Evolutionary conservation across 2,329 filamentous ascomycete species (phyloP).

Genomic region (Neurospora sp.): DNA sequence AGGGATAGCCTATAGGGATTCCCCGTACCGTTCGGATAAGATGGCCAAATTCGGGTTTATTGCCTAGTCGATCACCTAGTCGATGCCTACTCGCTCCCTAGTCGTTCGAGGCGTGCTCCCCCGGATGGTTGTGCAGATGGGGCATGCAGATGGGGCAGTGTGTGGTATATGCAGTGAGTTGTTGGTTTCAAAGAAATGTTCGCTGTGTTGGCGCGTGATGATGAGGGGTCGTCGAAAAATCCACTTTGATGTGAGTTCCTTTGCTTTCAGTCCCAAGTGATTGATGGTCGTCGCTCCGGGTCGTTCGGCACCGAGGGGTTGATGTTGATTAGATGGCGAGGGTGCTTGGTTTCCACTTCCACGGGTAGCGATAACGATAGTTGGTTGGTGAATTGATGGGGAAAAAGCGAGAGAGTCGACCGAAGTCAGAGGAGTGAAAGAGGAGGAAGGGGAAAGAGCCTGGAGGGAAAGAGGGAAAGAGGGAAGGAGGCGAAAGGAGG

Average conservation of each 20-base stretch:
- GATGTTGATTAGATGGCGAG: neutral
- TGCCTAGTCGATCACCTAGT: neutral
- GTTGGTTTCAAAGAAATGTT: neutral
- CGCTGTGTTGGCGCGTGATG: neutral
- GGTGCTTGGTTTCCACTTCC: neutral
- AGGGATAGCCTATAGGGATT: neutral
- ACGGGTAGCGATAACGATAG: neutral
- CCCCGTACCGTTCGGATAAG: neutral
- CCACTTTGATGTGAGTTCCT: neutral
- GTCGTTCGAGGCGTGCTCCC: neutral
- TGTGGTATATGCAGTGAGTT: neutral
- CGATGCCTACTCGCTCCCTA: neutral
- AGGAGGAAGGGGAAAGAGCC: neutral
- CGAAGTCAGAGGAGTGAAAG: neutral
- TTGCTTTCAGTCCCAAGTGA: neutral
- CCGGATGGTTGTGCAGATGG: neutral
- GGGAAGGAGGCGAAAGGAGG: neutral
- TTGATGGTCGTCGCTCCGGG: neutral
- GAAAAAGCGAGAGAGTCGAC: neutral
- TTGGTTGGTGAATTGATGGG: neutral
- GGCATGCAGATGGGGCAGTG: neutral
- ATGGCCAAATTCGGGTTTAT: neutral
- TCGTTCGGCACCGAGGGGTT: neutral
- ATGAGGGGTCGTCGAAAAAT: neutral
- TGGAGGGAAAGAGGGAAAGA: neutral